Evolutionary conservation across 306 rosid species (phyloP), one percentile per base, ranked within the genome.

Genomic region (Fragaria ananassa): DNA sequence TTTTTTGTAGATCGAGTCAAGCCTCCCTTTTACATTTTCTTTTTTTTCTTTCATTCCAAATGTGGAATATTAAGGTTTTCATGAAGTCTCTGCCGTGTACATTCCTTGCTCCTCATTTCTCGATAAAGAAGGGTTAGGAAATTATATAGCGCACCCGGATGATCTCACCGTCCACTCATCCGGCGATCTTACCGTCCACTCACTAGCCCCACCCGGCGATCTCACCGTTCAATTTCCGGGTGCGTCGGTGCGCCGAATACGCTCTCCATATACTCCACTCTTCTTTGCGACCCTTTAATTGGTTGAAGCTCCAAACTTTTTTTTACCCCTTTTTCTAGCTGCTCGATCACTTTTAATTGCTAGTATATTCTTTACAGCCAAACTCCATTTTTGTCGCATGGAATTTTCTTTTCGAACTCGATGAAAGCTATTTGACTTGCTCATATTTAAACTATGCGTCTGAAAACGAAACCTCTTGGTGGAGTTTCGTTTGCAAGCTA

Each of bases 21-120:
- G 83, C 80, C 50, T 77, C 74, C 23, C 75, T 67, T 84, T 57
- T 39, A 70, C 81, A 57, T 68, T 31, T 6, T 76, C 70, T 27
- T 2, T 44, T 10, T 10, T 82, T 71, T 78, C 65, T 82, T 1
- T 42, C 45, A 42, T 76, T 76, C 90, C 91, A 6, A 78, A 83
- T 85, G 83, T 75, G 89, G 97, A 88, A 77, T 77, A 41, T 76
- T 83, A 88, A 88, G 88, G 90, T 80, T 84, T 68, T 46, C 12
- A 37, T 78, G 56, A 77, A 61, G 68, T 76, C 70, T 76, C 51
- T 76, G 50, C 27, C 31, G 41, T 81, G 47, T 10, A 74, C 73
- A 76, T 65, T 77, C 68, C 70, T 58, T 57, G 10, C 83, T 80
- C 23, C 70, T 46, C 47, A 47, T 66, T 34, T 35, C 76, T 67